These are phyloP conservation scores for Cladobotryum mycophilum DNA, from an alignment of 2,329 filamentous ascomycete genomes.

Conservation along the genomic window DNA sequence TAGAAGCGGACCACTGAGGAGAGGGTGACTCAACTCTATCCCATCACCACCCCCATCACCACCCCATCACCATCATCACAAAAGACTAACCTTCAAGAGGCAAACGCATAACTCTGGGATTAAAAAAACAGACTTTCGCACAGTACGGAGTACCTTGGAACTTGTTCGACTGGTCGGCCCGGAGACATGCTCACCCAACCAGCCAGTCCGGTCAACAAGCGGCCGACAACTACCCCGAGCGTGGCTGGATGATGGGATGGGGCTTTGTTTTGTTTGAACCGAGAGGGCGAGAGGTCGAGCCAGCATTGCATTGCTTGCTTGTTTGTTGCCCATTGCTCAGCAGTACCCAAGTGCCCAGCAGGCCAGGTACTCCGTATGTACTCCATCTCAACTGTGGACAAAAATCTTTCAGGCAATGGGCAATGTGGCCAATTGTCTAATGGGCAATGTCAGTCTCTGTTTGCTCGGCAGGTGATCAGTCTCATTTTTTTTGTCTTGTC, in stretches of 20 bases:
- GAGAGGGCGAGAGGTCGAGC: neutral
- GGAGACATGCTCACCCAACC: slow-evolving; percentile 10
- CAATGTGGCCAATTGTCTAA: too few relatives aligned
- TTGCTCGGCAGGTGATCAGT: too few relatives aligned
- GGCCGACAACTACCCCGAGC: slow-evolving; percentile 7
- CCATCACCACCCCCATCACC: neutral
- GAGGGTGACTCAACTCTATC: neutral
- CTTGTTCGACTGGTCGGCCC: slow-evolving; percentile 6
- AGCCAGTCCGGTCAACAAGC: slow-evolving; percentile 4
- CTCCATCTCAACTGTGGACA: slow-evolving; percentile 1
- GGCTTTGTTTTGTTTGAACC: neutral
- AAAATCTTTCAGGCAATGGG: too few relatives aligned
- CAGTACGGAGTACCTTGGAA: slow-evolving; percentile 7
- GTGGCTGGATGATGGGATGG: neutral
- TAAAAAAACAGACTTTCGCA: slow-evolving; percentile 11
- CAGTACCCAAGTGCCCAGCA: too few relatives aligned
- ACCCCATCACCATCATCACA: neutral
- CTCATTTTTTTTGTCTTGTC: too few relatives aligned
- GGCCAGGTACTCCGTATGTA: neutral
- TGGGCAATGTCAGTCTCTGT: too few relatives aligned
- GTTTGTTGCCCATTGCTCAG: neutral
- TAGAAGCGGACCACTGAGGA: neutral
- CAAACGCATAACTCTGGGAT: neutral
- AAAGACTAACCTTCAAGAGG: neutral
- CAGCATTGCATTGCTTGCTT: neutral